Conservation (phyloP, 2,329 filamentous ascomycete species). For the Nothopassalora personata region DNA sequence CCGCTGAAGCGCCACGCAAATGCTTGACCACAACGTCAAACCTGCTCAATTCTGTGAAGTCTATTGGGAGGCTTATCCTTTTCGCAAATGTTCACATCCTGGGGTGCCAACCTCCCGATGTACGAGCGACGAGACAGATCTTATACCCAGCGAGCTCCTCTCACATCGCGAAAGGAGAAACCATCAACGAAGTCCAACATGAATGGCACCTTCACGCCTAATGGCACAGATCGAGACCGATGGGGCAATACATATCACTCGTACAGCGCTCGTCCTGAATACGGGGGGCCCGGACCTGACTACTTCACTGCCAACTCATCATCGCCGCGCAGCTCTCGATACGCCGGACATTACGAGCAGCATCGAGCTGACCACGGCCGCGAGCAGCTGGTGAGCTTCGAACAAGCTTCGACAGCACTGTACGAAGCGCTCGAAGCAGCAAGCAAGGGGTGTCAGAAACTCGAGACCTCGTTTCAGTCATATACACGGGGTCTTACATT, state of each 20-base stretch:
- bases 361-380: neutral
- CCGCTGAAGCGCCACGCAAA: neutral
- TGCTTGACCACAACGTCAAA: neutral
- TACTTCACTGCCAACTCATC: neutral
- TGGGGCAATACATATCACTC: neutral
- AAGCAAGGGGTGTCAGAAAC: constrained; percentile 10
- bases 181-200: neutral
- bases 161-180: neutral
- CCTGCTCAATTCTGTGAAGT: neutral
- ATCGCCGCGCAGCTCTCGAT: neutral
- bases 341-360: neutral
- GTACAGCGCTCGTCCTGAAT: neutral
- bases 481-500: constrained; percentile 5
- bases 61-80: neutral
- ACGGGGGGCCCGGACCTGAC: no score
- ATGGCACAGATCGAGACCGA: neutral
- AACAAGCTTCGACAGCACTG: constrained; percentile 13
- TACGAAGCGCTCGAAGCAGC: constrained; percentile 14
- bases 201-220: neutral
- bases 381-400: constrained; percentile 6
- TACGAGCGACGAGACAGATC: neutral
- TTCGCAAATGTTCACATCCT: neutral
- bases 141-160: no score
- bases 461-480: constrained; percentile 10
- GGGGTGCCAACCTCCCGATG: neutral